Evolutionary conservation across 495 filamentous ascomycete species (phyloP).

Genomic region (Penicillium goetzii): DNA sequence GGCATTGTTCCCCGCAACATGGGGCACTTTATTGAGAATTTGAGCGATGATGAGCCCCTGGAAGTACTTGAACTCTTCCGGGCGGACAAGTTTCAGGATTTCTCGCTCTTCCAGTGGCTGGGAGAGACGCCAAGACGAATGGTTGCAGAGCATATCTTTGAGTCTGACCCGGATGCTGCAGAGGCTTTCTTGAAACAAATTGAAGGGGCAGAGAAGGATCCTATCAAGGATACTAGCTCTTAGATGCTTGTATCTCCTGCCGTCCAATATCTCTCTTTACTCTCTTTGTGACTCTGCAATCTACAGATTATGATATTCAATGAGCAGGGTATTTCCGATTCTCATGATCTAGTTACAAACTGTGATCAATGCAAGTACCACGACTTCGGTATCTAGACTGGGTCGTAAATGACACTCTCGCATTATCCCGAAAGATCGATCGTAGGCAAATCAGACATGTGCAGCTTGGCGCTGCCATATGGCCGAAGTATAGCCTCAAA

Average conservation of each 20-base stretch:
- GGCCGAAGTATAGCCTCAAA: not conserved
- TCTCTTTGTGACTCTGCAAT: not conserved
- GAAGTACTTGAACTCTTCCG: constrained; percentile 64
- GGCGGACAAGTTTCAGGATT: constrained; percentile 61
- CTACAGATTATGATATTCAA: not conserved
- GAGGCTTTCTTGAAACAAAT: constrained; percentile 60
- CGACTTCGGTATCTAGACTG: not conserved
- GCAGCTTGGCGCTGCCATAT: not conserved
- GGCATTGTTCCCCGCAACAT: constrained; percentile 64
- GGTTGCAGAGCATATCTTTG: constrained; percentile 65
- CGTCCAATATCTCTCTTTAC: not conserved
- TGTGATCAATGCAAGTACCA: not conserved
- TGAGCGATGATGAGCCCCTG: constrained; percentile 58
- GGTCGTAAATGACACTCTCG: not conserved
- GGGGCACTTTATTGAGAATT: constrained; percentile 67
- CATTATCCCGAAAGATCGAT: not conserved
- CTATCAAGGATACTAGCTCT: constrained; percentile 21
- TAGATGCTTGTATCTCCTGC: not conserved
- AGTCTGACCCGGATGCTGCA: constrained; percentile 54
- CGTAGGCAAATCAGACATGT: not conserved
- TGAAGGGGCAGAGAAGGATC: constrained; percentile 50
- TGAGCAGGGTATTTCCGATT: not conserved
- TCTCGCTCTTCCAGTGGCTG: constrained; percentile 71
- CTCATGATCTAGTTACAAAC: not conserved
- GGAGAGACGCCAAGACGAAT: constrained; percentile 64